These are phyloP conservation scores for Tolypocladium capitatum DNA, from an alignment of 2,329 filamentous ascomycete species.

Conservation along the genomic window DNA sequence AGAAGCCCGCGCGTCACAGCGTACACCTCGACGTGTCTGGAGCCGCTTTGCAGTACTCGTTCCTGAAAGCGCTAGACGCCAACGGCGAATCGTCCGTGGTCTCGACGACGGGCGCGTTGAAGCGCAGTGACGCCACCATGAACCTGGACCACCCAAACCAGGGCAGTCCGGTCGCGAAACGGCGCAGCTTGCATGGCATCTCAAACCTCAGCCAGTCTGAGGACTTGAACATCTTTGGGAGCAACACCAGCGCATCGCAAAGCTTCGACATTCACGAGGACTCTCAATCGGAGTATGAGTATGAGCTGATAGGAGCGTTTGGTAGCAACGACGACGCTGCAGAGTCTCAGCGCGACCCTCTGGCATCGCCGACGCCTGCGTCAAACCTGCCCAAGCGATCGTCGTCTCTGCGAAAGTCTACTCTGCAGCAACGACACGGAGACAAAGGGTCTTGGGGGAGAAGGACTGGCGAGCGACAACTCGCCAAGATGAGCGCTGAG, in stretches of 20 bases:
- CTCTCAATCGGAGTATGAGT: conserved; percentile 39
- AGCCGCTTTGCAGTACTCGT: conserved; percentile 31
- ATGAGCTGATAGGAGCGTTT: conserved; percentile 33
- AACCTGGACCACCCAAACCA: conserved; percentile 66
- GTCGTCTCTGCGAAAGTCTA: conserved; percentile 72
- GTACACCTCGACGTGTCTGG: conserved; percentile 44
- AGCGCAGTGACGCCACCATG: conserved; percentile 84
- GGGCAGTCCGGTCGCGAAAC: conserved; percentile 80
- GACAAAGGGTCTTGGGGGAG: conserved; percentile 53
- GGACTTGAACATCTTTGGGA: conserved; percentile 67
- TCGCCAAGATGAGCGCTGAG: conserved; percentile 38
- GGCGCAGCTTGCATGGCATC: conserved; percentile 72
- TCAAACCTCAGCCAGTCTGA: conserved; percentile 42
- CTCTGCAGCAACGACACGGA: conserved; percentile 69
- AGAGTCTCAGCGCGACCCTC: conserved; percentile 24
- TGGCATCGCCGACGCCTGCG: conserved; percentile 32
- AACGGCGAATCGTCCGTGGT: conserved; percentile 20
- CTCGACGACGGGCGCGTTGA: conserved; percentile 60
- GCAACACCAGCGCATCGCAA: conserved; percentile 25
- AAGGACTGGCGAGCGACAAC: conserved; percentile 42
- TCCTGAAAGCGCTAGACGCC: conserved; percentile 37
- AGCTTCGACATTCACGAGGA: conserved; percentile 42
- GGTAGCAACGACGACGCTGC: conserved; percentile 5
- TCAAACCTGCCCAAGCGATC: conserved; percentile 51
- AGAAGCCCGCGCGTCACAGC: conserved; percentile 39